Conservation (phyloP, 352 stramenopile genomes). For the Bremia lactucae region DNA sequence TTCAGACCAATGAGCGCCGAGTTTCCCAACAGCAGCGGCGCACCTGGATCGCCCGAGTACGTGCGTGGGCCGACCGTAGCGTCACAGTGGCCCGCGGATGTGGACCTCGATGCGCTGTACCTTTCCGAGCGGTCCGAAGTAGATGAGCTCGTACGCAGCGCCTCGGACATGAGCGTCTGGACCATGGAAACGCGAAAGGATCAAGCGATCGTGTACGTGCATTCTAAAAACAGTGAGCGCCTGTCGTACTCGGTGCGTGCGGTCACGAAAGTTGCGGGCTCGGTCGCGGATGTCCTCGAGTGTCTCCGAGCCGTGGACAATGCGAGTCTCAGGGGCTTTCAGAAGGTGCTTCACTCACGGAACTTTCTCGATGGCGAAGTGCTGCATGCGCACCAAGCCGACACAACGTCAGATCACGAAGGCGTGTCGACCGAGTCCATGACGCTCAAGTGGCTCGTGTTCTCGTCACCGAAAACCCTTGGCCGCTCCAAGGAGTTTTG, state of each 20-base stretch:
- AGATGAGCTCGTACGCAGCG: conserved; percentile 56
- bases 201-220: conserved; percentile 54
- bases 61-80: conserved; percentile 15
- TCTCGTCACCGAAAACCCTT: conserved; percentile 66
- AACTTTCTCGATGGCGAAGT: conserved; percentile 76
- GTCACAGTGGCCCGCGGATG: conserved; percentile 56
- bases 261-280: conserved; percentile 52
- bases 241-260: conserved; percentile 61
- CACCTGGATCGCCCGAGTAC: conserved; percentile 15
- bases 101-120: conserved; percentile 74
- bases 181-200: conserved; percentile 58
- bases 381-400: conserved; percentile 42
- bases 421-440: conserved; percentile 40
- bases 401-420: conserved; percentile 4
- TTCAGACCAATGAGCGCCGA: conserved; percentile 16
- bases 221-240: conserved; percentile 80
- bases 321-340: conserved; percentile 43
- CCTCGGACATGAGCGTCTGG: conserved; percentile 66
- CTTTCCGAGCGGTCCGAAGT: conserved; percentile 52
- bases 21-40: neutral
- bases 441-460: conserved; percentile 76
- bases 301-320: conserved; percentile 59
- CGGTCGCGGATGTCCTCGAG: conserved; percentile 66
- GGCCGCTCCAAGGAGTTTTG: conserved; percentile 76
- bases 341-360: conserved; percentile 67